Conservation (phyloP, 352 stramenopile species). For the Thraustochytrium sp. region DNA sequence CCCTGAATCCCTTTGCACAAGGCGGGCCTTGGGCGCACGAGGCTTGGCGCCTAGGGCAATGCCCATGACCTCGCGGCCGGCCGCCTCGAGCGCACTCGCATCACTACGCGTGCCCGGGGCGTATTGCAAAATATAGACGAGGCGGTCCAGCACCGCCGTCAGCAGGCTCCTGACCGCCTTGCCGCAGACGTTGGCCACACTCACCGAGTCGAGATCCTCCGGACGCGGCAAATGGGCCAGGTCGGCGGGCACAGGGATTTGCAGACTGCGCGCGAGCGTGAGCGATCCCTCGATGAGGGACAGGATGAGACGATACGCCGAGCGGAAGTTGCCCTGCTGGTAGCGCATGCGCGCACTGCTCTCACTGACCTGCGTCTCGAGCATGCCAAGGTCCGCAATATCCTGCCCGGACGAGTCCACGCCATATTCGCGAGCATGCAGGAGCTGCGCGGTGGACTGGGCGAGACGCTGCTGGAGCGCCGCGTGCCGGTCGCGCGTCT, state of each 20-base stretch:
- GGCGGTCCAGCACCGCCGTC: not conserved
- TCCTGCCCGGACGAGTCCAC: conserved; percentile 4
- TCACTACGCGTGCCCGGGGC: not conserved
- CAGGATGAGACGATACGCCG: not conserved
- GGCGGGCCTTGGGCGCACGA: not conserved
- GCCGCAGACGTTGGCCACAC: not conserved
- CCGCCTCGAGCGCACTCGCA: no score
- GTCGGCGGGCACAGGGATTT: not conserved
- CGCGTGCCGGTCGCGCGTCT: not conserved
- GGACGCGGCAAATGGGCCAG: not conserved
- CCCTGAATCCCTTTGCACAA: no score
- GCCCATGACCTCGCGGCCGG: not conserved
- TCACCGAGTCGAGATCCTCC: not conserved
- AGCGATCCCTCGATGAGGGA: not conserved
- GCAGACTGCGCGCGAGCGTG: not conserved
- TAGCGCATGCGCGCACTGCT: not conserved
- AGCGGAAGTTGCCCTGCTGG: not conserved
- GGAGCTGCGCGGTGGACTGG: not conserved
- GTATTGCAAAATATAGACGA: not conserved
- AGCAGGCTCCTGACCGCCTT: not conserved
- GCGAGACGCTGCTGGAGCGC: not conserved
- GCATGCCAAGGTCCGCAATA: not conserved
- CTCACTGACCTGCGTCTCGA: not conserved
- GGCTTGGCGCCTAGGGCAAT: not conserved
- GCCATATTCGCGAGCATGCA: conserved; percentile 23